phyloP scores from a whole-genome alignment of 495 filamentous ascomycete species.

The Penicillium samsonianum region DNA sequence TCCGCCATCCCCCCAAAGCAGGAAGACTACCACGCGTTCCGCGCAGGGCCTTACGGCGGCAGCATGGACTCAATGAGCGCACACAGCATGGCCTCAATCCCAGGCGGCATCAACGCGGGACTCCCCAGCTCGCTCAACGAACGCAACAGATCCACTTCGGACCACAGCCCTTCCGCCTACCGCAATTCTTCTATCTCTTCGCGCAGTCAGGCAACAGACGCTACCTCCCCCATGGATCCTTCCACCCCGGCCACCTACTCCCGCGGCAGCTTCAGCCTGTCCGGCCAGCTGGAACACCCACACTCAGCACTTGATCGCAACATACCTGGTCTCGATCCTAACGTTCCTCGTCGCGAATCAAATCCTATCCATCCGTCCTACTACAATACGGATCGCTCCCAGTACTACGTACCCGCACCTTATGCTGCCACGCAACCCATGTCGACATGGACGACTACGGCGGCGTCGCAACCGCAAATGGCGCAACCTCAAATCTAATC shows the following conservation, averaged over 20 bases:
- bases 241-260: constrained; percentile 43
- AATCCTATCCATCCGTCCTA: constrained; percentile 39
- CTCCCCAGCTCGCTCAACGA: constrained; percentile 40
- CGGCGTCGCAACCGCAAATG: constrained; percentile 46
- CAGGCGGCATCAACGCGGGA: constrained; percentile 32
- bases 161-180: constrained; percentile 45
- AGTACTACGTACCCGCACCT: constrained; percentile 41
- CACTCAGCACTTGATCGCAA: constrained; percentile 37
- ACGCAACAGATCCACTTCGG: constrained; percentile 44
- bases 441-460: constrained; percentile 45
- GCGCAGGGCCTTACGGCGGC: constrained; percentile 37
- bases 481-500: constrained; percentile 48
- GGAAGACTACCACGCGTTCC: constrained; percentile 44
- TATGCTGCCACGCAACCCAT: constrained; percentile 39
- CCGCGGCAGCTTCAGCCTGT: constrained; percentile 43
- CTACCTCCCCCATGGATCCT: constrained; percentile 46
- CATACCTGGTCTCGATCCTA: constrained; percentile 39
- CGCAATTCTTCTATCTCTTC: constrained; percentile 48
- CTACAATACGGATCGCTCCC: constrained; percentile 36
- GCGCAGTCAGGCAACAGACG: constrained; percentile 44
- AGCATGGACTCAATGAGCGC: constrained; percentile 39
- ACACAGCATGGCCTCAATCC: constrained; percentile 42
- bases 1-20: constrained; percentile 36
- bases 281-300: constrained; percentile 37
- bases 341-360: constrained; percentile 44